Base-by-base conservation (phyloP, 768 basidiomycete species). In the Krasilnikovozyma curviuscula region DNA sequence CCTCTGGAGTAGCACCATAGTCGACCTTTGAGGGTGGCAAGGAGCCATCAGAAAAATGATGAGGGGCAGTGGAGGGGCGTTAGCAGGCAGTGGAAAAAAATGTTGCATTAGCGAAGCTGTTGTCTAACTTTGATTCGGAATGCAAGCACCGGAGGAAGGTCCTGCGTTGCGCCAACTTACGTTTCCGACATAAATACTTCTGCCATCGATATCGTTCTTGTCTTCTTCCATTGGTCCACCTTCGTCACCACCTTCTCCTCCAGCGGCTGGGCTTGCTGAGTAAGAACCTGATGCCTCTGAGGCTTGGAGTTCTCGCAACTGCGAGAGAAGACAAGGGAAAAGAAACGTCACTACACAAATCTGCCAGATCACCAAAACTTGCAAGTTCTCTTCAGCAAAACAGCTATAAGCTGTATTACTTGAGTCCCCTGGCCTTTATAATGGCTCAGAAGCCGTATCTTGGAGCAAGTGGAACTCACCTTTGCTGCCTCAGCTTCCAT, bases 141-240 rank as follows among this genome's bases (percentile, higher is more conserved):
- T 18, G n/a, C 8, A 31, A 21, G 35, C 18, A 12, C 35, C 18
- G 35, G 23, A 7, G 4, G 23, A 37, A 37, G 14, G 7, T 33
- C 31, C 5, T 5, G 7, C 41, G 16, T 21, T 7, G 18, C 25
- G 30, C 13, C 8, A 38, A 55, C 83, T 59, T 60, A 93, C 93
- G 68, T 95, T 98, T 46, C 93, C 93, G 59, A 98, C 79, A 64
- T 86, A 95, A 37, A 98, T 67, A 67, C 88, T 93, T 66, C 89
- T 71, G 52, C 68, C 64, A 65, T 98, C 93, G 21, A 86, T 77
- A 23, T 72, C 67, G 23, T 77, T 70, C 63, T 76, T 81, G 29
- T 89, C 88, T 58, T 93, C 86, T 57, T 86, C 86, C 1, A 76
- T 77, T 57, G 81, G 29, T 61, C 66, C 54, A 28, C 19, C 42